Base-by-base conservation (phyloP, 345 rosid genomes). In the Crucihimalaya himalaica region DNA sequence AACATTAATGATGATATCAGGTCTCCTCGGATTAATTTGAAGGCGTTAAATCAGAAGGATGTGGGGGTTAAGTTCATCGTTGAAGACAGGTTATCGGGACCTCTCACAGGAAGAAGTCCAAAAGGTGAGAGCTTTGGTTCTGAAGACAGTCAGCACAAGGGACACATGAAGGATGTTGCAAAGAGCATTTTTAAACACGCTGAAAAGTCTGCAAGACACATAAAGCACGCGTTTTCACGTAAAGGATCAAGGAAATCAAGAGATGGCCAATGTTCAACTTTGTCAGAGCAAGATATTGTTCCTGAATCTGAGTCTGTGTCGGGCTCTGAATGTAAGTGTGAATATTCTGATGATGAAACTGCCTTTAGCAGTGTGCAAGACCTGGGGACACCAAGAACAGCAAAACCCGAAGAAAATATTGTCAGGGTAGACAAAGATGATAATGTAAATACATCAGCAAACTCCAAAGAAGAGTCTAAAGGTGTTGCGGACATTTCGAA, bases 111-210 rank as follows among this genome's bases (percentile, higher is more conserved):
- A 57, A 79, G 81, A 68, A 73, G 63, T 74, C 56, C 79, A 4
- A 81, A 74, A 57, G 84, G 81, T 8, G 71, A 47, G 69, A 55
- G 50, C 68, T 23, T 34, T 32, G 77, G 81, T 80, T 81, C 87
- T 15, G 86, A 72, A 35, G 92, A 86, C 51, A 83, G 82, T 72
- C 91, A 81, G 2, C 51, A 77, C 6, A 84, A 79, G 77, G 81
- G 83, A 77, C 77, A 82, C 42, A 67, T 81, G 78, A 95, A 84
- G 76, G 84, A 56, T 32, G 81, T 77, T 82, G 89, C 97, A 11
- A 92, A 85, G 83, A 79, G 83, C 56, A 39, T 92, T 40, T 25
- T 86, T n/a, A 91, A 83, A 76, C 87, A 84, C 9, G 91, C 96
- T 40, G 89, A 55, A 69, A 87, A 84, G 32, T 85, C 85, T 72